Base-by-base conservation (phyloP, 1,284 basidiomycete genomes). In the Microbotryum saponariae region DNA sequence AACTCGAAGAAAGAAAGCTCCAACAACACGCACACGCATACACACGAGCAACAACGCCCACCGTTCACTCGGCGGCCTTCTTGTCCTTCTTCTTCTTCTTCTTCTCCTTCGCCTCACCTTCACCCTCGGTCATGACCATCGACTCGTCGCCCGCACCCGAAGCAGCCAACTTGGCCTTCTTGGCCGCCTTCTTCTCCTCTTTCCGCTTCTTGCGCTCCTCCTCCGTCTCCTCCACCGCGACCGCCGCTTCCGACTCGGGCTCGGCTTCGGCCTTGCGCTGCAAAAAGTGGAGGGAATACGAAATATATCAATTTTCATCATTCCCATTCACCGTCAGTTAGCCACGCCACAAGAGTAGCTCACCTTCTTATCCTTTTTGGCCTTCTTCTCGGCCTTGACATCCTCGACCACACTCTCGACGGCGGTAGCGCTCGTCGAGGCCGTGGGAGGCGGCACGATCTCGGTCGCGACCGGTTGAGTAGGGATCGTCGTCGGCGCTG, bases 161-260 rank as follows among this genome's bases (percentile, higher is more conserved):
- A n/a, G 68, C 73, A 37, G 68, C 72, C 37, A 42, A 42, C 63
- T 74, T 75, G 42, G 67, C 72, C 64, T 78, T 77, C 31, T 82
- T 77, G 69, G 79, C 81, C 61, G 79, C 73, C 74, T 78, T 79
- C 71, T 77, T 77, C 72, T 78, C 76, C 70, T 76, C 70, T 69
- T 72, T 68, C 59, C 54, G 59, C 65, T 73, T 58, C 60, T 63
- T 61, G 58, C 60, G 51, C 65, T 73, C 59, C 65, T 73, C 64
- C 51, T 65, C 61, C 56, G 68, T 67, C 55, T 77, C 76, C 23
- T 72, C 73, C 27, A 63, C 71, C 9, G 69, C 58, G 50, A 68
- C 60, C 51, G 66, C 62, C n/a, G 57, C 49, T 53, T 61, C 47
- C 54, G 52, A 31, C 31, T 58, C 62, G 27, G 57, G 57, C 44